These are phyloP conservation scores for Fusarium fujikuroi DNA, from an alignment of 2,329 filamentous ascomycete genomes.

Conservation along the genomic window DNA sequence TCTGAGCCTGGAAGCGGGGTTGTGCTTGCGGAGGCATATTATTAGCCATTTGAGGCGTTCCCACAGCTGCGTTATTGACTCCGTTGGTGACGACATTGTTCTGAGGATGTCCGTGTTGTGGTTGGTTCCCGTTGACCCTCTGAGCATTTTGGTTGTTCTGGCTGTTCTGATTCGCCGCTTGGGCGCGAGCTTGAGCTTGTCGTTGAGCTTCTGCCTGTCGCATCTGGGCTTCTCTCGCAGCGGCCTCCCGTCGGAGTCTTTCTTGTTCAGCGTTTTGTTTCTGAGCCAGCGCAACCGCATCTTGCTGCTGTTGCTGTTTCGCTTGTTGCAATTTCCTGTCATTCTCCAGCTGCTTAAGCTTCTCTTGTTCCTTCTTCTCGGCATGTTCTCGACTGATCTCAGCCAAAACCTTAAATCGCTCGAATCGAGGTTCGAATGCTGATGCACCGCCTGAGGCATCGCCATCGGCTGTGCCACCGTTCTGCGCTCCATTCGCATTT, in stretches of 20 bases:
- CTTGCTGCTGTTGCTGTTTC: constrained; percentile 56
- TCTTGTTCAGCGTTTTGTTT: constrained; percentile 53
- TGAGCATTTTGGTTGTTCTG: constrained; percentile 44
- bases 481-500: constrained; percentile 65
- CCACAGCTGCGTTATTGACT: constrained; percentile 54
- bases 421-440: constrained; percentile 87
- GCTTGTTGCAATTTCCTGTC: constrained; percentile 63
- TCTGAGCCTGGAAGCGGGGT: constrained; percentile 63
- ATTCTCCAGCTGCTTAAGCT: constrained; percentile 71
- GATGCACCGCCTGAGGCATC: constrained; percentile 77
- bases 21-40: constrained; percentile 54
- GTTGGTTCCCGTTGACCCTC: constrained; percentile 42
- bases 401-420: constrained; percentile 90
- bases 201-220: constrained; percentile 52
- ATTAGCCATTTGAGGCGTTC: constrained; percentile 52
- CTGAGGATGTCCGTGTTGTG: constrained; percentile 51
- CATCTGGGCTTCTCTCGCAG: constrained; percentile 50
- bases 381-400: constrained; percentile 82
- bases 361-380: constrained; percentile 81
- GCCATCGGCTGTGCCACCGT: constrained; percentile 69
- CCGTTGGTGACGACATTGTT: constrained; percentile 52
- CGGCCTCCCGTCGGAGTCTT: constrained; percentile 52
- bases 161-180: constrained; percentile 45
- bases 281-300: constrained; percentile 58
- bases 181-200: constrained; percentile 47